phyloP scores from a whole-genome alignment of 441 rosid species.

The Corymbia calophylla region DNA sequence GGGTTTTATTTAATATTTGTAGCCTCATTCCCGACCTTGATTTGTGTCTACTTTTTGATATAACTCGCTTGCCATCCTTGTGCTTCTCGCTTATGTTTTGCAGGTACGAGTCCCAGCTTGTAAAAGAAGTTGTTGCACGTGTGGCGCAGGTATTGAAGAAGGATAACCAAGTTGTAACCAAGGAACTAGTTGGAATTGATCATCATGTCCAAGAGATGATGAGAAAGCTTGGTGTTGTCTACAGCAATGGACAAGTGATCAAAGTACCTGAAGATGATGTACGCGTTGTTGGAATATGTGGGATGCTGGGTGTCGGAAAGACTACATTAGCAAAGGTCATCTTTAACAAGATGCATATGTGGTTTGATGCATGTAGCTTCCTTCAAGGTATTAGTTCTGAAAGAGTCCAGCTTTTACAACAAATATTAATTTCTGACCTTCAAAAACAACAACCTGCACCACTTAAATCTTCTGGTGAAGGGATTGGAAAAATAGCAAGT shows the following conservation, averaged over 20 bases:
- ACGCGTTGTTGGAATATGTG: background rate
- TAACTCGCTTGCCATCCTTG: too few relatives aligned
- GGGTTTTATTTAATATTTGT: background rate
- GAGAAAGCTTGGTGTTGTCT: background rate
- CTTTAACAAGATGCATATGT: background rate
- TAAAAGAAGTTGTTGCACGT: fast-evolving
- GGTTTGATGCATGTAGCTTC: background rate
- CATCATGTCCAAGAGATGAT: background rate
- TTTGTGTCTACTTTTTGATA: background rate
- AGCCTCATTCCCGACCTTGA: background rate
- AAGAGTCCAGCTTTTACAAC: too few relatives aligned
- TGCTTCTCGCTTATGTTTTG: background rate
- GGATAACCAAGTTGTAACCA: too few relatives aligned
- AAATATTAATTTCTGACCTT: too few relatives aligned
- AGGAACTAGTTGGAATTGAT: background rate
- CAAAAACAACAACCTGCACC: background rate
- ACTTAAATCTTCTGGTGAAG: too few relatives aligned
- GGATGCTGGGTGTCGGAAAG: background rate
- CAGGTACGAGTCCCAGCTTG: background rate
- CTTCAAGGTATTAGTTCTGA: background rate
- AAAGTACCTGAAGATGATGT: background rate
- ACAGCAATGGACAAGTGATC: background rate
- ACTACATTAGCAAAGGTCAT: background rate
- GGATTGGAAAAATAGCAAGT: background rate
- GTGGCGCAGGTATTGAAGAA: background rate